Percentiles rank a stretch among this genome's conserved stretches.
These are phyloP conservation scores for Tephrocybe rancida DNA, from an alignment of 768 basidiomycete species.

Conservation along the genomic window DNA sequence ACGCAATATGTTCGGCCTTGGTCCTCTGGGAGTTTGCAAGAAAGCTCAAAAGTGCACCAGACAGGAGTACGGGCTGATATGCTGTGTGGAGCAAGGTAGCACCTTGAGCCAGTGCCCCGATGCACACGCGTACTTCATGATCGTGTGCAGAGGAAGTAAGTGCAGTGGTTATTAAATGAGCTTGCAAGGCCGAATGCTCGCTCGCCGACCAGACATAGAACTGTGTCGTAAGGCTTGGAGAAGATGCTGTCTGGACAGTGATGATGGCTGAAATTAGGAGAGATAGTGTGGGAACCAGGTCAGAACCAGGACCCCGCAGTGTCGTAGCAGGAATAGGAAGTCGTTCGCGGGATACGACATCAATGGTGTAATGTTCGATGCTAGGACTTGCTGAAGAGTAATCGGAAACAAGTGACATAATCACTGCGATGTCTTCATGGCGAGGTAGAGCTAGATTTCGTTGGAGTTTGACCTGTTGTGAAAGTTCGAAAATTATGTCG, in stretches of 20 bases:
- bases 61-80: constrained; percentile 49
- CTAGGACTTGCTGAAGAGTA: constrained; percentile 32
- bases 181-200: constrained; percentile 42
- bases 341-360: constrained; percentile 26
- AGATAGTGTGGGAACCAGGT: constrained; percentile 39
- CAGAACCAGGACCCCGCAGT: constrained; percentile 26
- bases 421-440: constrained; percentile 44
- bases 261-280: constrained; percentile 36
- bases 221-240: constrained; percentile 34
- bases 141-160: constrained; percentile 31
- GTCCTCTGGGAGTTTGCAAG: constrained; percentile 34
- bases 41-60: constrained; percentile 44
- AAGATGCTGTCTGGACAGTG: constrained; percentile 15
- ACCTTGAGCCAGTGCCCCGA: constrained; percentile 53
- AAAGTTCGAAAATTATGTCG: background rate
- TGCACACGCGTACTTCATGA: constrained; percentile 43
- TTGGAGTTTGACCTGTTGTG: constrained; percentile 37
- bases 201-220: constrained; percentile 49
- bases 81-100: constrained; percentile 49
- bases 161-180: constrained; percentile 43
- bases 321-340: constrained; percentile 19
- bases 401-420: constrained; percentile 46
- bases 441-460: constrained; percentile 48
- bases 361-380: constrained; percentile 39
- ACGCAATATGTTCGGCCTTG: constrained; percentile 40